Conservation (phyloP, 768 basidiomycete genomes). For the Phlegmacium glaucopus region DNA sequence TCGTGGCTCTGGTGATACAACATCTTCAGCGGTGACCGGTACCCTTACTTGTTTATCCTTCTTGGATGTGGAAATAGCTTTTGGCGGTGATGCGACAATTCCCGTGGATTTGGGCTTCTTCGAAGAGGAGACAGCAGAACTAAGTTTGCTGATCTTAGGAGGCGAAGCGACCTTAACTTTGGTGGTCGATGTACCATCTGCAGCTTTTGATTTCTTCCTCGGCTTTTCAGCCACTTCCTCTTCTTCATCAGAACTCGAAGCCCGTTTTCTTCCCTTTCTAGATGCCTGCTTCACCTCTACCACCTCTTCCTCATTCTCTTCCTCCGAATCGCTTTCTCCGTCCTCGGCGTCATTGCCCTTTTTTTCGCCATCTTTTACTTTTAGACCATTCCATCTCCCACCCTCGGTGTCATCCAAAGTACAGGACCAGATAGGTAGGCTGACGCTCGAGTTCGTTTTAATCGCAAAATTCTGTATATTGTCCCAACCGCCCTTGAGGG, state of each 20-base stretch:
- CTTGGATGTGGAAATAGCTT: conserved; percentile 9
- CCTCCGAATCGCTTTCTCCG: conserved; percentile 14
- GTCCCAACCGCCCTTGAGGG: conserved; percentile 81
- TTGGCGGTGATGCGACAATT: conserved; percentile 4
- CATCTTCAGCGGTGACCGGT: background rate
- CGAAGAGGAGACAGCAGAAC: conserved; percentile 8
- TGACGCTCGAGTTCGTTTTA: conserved; percentile 82
- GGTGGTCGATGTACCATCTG: conserved; percentile 12
- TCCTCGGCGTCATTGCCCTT: conserved; percentile 12
- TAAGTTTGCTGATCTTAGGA: conserved; percentile 17
- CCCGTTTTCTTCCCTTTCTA: conserved; percentile 32
- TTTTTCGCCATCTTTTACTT: conserved; percentile 22
- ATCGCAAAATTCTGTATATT: conserved; percentile 87
- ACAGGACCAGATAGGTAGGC: conserved; percentile 91
- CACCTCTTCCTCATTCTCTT: conserved; percentile 21
- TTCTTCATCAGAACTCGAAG: conserved; percentile 34
- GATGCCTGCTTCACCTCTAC: conserved; percentile 14
- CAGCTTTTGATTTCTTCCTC: conserved; percentile 42
- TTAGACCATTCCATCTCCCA: conserved; percentile 58
- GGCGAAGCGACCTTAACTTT: conserved; percentile 9
- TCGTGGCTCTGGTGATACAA: background rate
- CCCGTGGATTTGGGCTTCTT: conserved; percentile 17
- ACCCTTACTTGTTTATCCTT: conserved; percentile 17
- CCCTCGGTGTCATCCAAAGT: conserved; percentile 57
- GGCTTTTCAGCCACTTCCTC: conserved; percentile 36